These are phyloP conservation scores for Cutaneotrichosporon sp. DNA, from an alignment of 1,284 basidiomycete species.

Conservation along the genomic window DNA sequence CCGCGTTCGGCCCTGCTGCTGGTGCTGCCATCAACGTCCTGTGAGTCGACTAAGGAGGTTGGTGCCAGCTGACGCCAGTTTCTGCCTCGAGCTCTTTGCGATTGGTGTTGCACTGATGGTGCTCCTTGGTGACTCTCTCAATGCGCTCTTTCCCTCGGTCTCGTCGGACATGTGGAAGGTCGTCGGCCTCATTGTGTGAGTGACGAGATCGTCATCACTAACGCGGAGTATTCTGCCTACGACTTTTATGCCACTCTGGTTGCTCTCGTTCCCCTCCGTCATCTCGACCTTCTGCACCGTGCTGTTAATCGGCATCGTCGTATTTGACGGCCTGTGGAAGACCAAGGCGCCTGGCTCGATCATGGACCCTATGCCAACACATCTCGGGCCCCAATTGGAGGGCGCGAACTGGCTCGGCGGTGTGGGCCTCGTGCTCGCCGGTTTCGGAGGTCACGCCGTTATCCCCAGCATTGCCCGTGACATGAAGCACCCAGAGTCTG, in stretches of 20 bases:
- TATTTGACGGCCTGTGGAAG: conserved; percentile 82
- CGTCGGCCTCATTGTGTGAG: conserved; percentile 69
- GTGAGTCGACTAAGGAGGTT: conserved; percentile 27
- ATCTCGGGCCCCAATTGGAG: conserved; percentile 60
- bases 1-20: conserved; percentile 75
- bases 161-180: conserved; percentile 73
- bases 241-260: conserved; percentile 74
- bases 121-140: conserved; percentile 79
- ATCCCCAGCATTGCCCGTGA: conserved; percentile 86
- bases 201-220: conserved; percentile 15
- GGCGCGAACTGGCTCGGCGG: conserved; percentile 56
- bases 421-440: conserved; percentile 91
- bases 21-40: conserved; percentile 52
- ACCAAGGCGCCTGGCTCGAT: conserved; percentile 76
- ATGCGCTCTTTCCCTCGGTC: conserved; percentile 66
- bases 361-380: conserved; percentile 70
- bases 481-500: conserved; percentile 79
- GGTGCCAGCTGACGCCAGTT: conserved; percentile 48
- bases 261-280: conserved; percentile 81
- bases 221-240: conserved; percentile 64
- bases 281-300: conserved; percentile 77
- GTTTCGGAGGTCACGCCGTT: conserved; percentile 92
- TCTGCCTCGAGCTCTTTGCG: conserved; percentile 81
- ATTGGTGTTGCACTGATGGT: conserved; percentile 71
- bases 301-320: conserved; percentile 72